A percentile compares a stretch with the other conserved stretches of the same genome.
These are phyloP conservation scores for Raffaelea albimanens DNA, from an alignment of 2,329 filamentous ascomycete species.

Conservation along the genomic window DNA sequence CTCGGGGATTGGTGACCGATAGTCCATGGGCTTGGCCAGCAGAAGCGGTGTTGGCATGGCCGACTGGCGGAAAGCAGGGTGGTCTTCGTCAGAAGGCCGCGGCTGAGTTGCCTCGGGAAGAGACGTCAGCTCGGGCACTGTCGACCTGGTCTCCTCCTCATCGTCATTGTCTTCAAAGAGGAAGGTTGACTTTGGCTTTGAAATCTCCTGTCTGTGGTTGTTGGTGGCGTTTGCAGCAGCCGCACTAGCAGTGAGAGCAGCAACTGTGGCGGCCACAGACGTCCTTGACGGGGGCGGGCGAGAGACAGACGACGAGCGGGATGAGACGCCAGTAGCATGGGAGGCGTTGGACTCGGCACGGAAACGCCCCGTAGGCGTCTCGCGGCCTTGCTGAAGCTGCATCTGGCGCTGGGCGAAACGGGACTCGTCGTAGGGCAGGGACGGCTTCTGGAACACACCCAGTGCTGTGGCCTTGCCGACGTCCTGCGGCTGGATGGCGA, in stretches of 20 bases:
- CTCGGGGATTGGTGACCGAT: constrained; percentile 13
- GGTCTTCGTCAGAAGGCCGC: constrained; percentile 43
- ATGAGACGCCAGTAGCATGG: constrained; percentile 25
- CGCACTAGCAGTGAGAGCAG: neutral
- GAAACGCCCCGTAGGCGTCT: constrained; percentile 42
- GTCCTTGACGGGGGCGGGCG: constrained; percentile 18
- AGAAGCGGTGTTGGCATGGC: constrained; percentile 34
- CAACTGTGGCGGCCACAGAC: constrained; percentile 17
- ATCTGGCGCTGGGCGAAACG: constrained; percentile 75
- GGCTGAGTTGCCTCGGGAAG: constrained; percentile 30
- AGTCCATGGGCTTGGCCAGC: constrained; percentile 12
- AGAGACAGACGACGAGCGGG: constrained; percentile 36
- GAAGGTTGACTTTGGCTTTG: constrained; percentile 27
- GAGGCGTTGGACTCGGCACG: constrained; percentile 37
- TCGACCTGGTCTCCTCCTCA: constrained; percentile 15
- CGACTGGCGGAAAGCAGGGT: constrained; percentile 43
- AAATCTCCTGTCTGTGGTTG: constrained; percentile 19
- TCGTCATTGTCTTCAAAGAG: constrained; percentile 29
- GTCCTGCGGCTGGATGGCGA: constrained; percentile 66
- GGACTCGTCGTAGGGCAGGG: constrained; percentile 70
- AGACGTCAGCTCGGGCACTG: constrained; percentile 10
- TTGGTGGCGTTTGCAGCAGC: neutral
- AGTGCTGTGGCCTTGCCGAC: constrained; percentile 70
- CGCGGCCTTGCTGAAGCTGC: constrained; percentile 68
- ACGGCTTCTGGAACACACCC: constrained; percentile 57